Base-by-base conservation (phyloP, 495 filamentous ascomycete genomes). In the Tuber calosporum region DNA sequence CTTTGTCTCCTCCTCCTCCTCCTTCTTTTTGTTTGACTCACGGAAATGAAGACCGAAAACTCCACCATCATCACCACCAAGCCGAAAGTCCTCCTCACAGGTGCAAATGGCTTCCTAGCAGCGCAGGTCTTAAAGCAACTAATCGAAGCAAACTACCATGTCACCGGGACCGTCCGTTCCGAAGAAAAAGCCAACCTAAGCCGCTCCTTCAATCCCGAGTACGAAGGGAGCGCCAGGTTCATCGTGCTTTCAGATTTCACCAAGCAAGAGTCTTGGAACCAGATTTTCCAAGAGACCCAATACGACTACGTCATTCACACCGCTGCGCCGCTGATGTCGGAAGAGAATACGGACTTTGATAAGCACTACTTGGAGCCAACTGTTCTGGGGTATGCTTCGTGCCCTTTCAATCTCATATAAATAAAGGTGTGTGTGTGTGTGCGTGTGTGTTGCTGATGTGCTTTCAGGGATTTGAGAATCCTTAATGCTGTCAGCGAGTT, bases 121-220 rank as follows among this genome's bases (percentile, higher is more conserved):
- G 73, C 73, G 6, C 70, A 75, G 34, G 37, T 72, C 42, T 66
- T 75, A 0, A 34, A 75, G 66, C 26, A 48, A 11, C 73, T 75
- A 30, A 34, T 75, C 15, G 34, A 26, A n/a, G 42, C 42, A 19
- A 58, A 69, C 73, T 19, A 73, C 66, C 73, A 48, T 9, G 69
- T 75, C n/a, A 75, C 72, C 17, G 66, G n/a, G 2, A 66, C 70
- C 36, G 26, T 75, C 70, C 73, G 73, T 8, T 39, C 73, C 36
- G 70, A 77, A 69, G 40, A 41, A 6, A 83, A 83, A 70, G 83
- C 82, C 37, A 70, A 82, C 36, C 73, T 82, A 72, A 77, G 85
- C 20, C 73, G 82, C 41, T 76, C 75, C 38, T 70, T 74, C 1
- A 81, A 83, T 68, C 82, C 82, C 15, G 75, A 78, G 26, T 83